Base-by-base conservation (phyloP, 2,329 filamentous ascomycete species). In the Leptoxyphium fumago region DNA sequence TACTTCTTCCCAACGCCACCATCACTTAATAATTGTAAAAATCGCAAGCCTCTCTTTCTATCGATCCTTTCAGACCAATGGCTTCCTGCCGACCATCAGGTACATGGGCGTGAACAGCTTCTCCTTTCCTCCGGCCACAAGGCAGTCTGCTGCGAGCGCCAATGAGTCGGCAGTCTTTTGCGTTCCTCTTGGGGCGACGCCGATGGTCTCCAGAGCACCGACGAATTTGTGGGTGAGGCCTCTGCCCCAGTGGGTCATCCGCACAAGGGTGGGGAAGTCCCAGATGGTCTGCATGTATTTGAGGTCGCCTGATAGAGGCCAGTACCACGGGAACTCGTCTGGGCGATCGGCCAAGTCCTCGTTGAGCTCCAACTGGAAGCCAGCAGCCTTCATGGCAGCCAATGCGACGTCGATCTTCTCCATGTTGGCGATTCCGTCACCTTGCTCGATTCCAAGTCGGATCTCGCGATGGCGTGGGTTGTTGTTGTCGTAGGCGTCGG, bases 51-150 rank as follows among this genome's bases (percentile, higher is more conserved):
- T 26, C 21, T 26, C 21, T 26, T 26, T 26, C 21, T 7, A 26
- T 26, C 21, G 7, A 26, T 7, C 11, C 32, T 5, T 44, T 45
- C 38, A 47, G 43, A 40, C 43, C 46, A 47, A 48, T 38, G 89
- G 86, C 74, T 95, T 95, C 67, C 84, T 79, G 48, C 78, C 89
- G 47, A 95, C 77, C 85, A 95, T 95, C 60, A 96, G 71, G 69
- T 94, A 95, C 89, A 96, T 96, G 45, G 89, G 89, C 1, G 89
- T 96, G 68, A 96, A 96, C n/a, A 96, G 75, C 64, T 94, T 84
- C 69, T 88, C 74, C 63, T 78, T 77, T 30, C 80, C 89, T 65
- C 89, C 89, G 40, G 84, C 85, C 17, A 94, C 88, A 42, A 96
- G 71, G 56, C 78, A 83, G 64, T 95, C 88, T 10, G 77, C 87